Evolutionary conservation across 345 rosid species (phyloP).

Genomic region (Viola odorata): DNA sequence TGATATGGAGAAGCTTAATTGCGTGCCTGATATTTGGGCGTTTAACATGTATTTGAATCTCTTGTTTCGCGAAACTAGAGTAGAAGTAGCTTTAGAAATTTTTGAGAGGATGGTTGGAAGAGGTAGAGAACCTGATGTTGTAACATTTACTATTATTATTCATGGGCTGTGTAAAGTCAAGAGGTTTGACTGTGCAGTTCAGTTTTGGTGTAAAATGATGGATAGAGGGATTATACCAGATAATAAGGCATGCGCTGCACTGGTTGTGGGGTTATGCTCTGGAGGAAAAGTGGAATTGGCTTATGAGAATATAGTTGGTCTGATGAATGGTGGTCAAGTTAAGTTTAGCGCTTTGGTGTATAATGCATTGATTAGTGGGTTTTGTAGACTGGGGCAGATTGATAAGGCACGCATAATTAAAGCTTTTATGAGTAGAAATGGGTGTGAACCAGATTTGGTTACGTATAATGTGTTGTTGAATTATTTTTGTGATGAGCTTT

Average conservation of each 20-base stretch:
- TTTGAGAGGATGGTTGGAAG: conserved; percentile 45
- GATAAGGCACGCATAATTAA: conserved; percentile 69
- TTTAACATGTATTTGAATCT: conserved; percentile 68
- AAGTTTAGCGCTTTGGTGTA: conserved; percentile 57
- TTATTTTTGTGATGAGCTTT: conserved; percentile 53
- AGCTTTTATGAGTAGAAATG: conserved; percentile 66
- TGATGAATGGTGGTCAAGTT: conserved; percentile 47
- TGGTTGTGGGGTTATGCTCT: conserved; percentile 60
- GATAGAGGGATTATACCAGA: conserved; percentile 57
- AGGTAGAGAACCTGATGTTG: conserved; percentile 87
- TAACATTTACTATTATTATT: conserved; percentile 67
- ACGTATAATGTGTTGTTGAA: conserved; percentile 74
- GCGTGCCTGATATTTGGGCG: conserved; percentile 76
- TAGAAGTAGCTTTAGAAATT: conserved; percentile 53
- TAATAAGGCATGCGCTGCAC: conserved; percentile 48
- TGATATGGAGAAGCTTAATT: conserved; percentile 67
- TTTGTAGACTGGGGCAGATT: conserved; percentile 63
- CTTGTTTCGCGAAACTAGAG: conserved; percentile 48
- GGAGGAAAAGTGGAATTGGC: conserved; percentile 84
- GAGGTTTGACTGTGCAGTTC: conserved; percentile 46
- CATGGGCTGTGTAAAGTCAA: conserved; percentile 57
- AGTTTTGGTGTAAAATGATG: conserved; percentile 66
- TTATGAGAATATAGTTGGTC: conserved; percentile 67
- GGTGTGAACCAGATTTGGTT: conserved; percentile 66
- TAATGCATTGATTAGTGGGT: conserved; percentile 75